phyloP scores from a whole-genome alignment of 441 rosid species.

The Brassica balearica region DNA sequence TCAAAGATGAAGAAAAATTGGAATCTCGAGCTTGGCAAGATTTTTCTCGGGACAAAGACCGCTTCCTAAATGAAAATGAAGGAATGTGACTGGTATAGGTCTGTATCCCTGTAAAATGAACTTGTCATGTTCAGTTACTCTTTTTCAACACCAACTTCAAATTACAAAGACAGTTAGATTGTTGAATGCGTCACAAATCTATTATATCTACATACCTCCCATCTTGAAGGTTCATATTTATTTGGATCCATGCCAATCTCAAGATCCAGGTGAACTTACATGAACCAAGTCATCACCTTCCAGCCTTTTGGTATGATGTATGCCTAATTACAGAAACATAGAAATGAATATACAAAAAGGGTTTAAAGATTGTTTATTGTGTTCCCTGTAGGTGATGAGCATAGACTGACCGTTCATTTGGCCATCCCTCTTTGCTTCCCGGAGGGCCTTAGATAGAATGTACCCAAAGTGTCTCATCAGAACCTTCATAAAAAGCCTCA shows the following conservation, averaged over 20 bases:
- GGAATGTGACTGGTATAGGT: slow-evolving; percentile 66
- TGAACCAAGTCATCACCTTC: slow-evolving; percentile 83
- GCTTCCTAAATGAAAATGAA: slow-evolving; percentile 88
- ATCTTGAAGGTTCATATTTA: slow-evolving; percentile 79
- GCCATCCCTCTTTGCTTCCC: slow-evolving; percentile 37
- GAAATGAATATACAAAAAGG: neutral
- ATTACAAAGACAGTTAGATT: neutral
- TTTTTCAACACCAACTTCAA: neutral
- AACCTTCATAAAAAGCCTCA: neutral
- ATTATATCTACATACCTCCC: slow-evolving; percentile 65
- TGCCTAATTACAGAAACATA: slow-evolving; percentile 50
- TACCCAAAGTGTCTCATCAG: slow-evolving; percentile 42
- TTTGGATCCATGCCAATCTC: slow-evolving; percentile 66
- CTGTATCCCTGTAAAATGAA: slow-evolving; percentile 48
- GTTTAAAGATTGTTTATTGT: neutral
- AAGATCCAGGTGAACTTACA: slow-evolving; percentile 67
- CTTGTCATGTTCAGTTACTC: neutral
- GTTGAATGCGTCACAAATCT: neutral
- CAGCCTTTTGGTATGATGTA: slow-evolving; percentile 82
- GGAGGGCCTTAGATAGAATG: slow-evolving; percentile 53
- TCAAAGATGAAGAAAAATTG: slow-evolving; percentile 67
- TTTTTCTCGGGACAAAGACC: slow-evolving; percentile 26
- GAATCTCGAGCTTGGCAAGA: slow-evolving; percentile 86
- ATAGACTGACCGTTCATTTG: slow-evolving; percentile 52
- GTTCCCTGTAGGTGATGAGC: slow-evolving; percentile 2